Conservation (phyloP, 345 rosid genomes). For the Anastatica hierochuntica region DNA sequence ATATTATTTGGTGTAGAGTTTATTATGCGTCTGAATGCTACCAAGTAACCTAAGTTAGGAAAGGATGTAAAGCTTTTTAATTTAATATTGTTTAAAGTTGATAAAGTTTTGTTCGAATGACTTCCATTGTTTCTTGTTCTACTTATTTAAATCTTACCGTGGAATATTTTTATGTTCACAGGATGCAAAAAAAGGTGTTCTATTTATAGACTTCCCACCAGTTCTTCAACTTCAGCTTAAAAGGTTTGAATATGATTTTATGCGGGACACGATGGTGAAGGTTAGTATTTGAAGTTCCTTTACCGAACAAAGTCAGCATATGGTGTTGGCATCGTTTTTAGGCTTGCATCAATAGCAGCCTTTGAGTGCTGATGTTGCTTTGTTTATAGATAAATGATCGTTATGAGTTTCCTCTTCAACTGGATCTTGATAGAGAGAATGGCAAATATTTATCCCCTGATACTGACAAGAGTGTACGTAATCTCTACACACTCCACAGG, state of each 20-base stretch:
- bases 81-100: background rate
- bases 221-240: slow-evolving; percentile 95
- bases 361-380: background rate
- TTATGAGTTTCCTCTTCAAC: slow-evolving; percentile 90
- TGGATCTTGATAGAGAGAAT: slow-evolving; percentile 84
- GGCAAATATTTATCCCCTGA: slow-evolving; percentile 87
- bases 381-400: slow-evolving; percentile 79
- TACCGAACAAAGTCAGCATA: slow-evolving; percentile 4
- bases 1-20: background rate
- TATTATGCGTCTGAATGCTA: background rate
- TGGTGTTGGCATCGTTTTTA: background rate
- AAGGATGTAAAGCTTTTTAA: background rate
- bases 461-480: slow-evolving; percentile 79
- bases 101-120: background rate
- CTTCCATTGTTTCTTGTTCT: background rate
- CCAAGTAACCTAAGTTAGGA: slow-evolving; percentile 6
- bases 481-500: slow-evolving; percentile 95
- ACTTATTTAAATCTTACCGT: background rate
- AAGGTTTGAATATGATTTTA: slow-evolving; percentile 96
- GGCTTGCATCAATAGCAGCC: background rate
- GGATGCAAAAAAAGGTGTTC: slow-evolving; percentile 97
- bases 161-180: slow-evolving; percentile 19
- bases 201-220: slow-evolving; percentile 91
- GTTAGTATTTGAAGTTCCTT: slow-evolving; percentile 30
- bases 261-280: slow-evolving; percentile 98